Conservation (phyloP, 2,329 filamentous ascomycete species). For the Neonectria faginata region DNA sequence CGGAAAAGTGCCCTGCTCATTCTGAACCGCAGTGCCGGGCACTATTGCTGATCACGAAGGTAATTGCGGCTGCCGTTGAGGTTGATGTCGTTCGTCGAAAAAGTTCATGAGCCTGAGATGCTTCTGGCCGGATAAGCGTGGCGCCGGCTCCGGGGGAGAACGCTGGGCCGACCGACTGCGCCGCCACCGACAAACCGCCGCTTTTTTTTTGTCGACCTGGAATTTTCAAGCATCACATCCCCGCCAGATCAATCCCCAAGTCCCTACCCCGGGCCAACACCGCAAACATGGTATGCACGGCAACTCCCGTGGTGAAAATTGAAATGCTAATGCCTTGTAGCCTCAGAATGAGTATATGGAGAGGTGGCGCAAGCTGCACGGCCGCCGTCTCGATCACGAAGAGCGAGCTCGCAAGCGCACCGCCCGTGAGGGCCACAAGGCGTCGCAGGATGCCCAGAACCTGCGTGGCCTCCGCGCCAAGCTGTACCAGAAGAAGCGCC, state of each 20-base stretch:
- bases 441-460: slow-evolving; percentile 91
- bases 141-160: slow-evolving; percentile 46
- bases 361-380: slow-evolving; percentile 70
- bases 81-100: slow-evolving; percentile 39
- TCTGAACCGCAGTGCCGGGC: slow-evolving; percentile 44
- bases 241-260: slow-evolving; percentile 36
- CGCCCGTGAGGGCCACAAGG: slow-evolving; percentile 90
- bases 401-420: slow-evolving; percentile 88
- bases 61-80: slow-evolving; percentile 29
- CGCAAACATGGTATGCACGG: slow-evolving; percentile 50
- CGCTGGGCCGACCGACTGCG: slow-evolving; percentile 23
- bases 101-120: slow-evolving; percentile 41
- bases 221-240: slow-evolving; percentile 46
- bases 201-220: slow-evolving; percentile 46
- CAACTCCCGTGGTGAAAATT: background rate
- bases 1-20: slow-evolving; percentile 73
- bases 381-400: slow-evolving; percentile 78
- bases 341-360: slow-evolving; percentile 87
- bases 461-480: slow-evolving; percentile 92
- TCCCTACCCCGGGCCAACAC: slow-evolving; percentile 40
- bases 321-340: slow-evolving; percentile 56
- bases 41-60: slow-evolving; percentile 38
- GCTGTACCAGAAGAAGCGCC: slow-evolving; percentile 90
- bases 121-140: slow-evolving; percentile 50
- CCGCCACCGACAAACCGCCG: slow-evolving; percentile 44